A percentile compares a stretch with the other conserved stretches of the same genome.
phyloP scores from a whole-genome alignment of 2,329 filamentous ascomycete species.

The Microascus cirrosus region DNA sequence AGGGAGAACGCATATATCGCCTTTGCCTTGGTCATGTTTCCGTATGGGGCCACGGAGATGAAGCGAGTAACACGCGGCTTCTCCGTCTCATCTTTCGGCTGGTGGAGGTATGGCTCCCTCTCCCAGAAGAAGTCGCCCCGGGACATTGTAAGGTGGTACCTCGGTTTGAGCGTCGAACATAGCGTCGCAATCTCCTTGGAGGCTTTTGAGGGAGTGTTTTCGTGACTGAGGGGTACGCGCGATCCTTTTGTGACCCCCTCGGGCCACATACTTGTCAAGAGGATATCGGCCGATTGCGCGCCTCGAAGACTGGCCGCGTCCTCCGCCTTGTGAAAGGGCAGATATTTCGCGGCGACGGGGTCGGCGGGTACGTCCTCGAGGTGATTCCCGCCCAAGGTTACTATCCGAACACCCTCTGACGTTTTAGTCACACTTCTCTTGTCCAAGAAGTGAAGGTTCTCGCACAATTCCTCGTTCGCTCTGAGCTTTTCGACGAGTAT shows the following conservation, averaged over 20 bases:
- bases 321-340: constrained; percentile 65
- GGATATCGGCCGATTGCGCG: constrained; percentile 70
- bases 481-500: constrained; percentile 63
- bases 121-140: constrained; percentile 64
- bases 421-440: constrained; percentile 84
- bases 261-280: constrained; percentile 84
- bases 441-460: constrained; percentile 84
- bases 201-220: constrained; percentile 15
- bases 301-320: constrained; percentile 69
- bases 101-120: constrained; percentile 83
- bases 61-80: constrained; percentile 60
- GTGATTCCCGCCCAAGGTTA: constrained; percentile 68
- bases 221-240: constrained; percentile 35
- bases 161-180: constrained; percentile 69
- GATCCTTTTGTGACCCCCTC: constrained; percentile 59
- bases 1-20: constrained; percentile 70
- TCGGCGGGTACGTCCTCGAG: constrained; percentile 50
- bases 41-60: constrained; percentile 73
- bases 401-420: constrained; percentile 76
- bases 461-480: constrained; percentile 63
- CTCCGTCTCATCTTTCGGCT: constrained; percentile 22
- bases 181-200: constrained; percentile 68
- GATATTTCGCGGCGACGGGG: constrained; percentile 58
- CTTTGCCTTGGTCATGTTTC: constrained; percentile 68
- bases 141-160: constrained; percentile 76